Evolutionary conservation across 495 filamentous ascomycete species (phyloP), one percentile per base, ranked within the genome.

Genomic region (Daldinia loculata): DNA sequence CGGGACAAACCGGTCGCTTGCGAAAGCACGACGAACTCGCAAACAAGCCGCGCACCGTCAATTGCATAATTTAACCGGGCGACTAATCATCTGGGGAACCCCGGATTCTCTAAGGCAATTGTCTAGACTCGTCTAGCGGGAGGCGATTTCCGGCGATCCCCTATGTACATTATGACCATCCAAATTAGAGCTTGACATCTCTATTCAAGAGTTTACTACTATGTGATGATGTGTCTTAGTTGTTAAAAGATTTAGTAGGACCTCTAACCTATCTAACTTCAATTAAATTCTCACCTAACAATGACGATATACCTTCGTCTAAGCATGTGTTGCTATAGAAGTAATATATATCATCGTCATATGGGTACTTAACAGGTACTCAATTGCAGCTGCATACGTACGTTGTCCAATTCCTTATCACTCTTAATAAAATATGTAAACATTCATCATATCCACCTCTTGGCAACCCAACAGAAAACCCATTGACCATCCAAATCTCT

Each of bases 1-100:
- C 70, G 70, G 70, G 53, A 66, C 19, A 38, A 53, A 14, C 70
- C 70, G 70, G 57, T 19, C 36, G 27, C 38, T 30, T n/a, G 15
- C n/a, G 30, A 9, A 19, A 36, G 30, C 17, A 36, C 53, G 29
- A 22, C 15, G 50, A 53, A 30, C 17, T 56, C 6, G 7, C 53
- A 34, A 32, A 19, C 6, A 34, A 19, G 52, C n/a, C 52, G n/a
- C 30, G 30, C 15, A 29, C 15, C 52, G 52, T 22, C 29, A 34
- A 30, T 32, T 36, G 17, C 53, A 53, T 53, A 53, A 29, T 27
- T 53, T 30, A 27, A 53, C 50, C 50, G 43, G 43, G 17, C 43
- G 9, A 48, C 43, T 48, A 48, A 24, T 48, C 43, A 11, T 48
- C 43, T 48, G 43, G 43, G 43, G 43, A 48, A 48, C 5, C 43